A percentile compares a stretch with the other conserved stretches of the same genome.
Conservation (phyloP, 78 protist species). For the Thecamonas trahens region DNA sequence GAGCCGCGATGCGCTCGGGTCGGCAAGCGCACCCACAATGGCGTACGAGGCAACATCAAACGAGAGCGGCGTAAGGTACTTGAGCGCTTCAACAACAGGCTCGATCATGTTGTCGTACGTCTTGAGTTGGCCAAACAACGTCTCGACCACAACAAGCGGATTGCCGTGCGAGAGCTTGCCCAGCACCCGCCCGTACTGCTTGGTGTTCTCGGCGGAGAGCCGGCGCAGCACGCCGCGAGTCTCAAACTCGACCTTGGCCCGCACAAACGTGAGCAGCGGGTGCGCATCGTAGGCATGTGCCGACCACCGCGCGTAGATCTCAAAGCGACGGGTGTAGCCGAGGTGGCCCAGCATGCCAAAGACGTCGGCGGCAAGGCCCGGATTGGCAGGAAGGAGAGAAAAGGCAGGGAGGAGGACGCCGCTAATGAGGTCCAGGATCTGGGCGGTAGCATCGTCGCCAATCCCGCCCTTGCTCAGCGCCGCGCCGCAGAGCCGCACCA, state of each 20-base stretch:
- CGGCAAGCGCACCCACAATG: neutral
- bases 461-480: neutral
- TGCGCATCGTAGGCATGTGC: neutral
- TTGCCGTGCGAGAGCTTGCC: conserved; percentile 17
- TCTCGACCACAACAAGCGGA: neutral
- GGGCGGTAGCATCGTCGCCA: neutral
- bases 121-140: conserved; percentile 11
- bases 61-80: neutral
- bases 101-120: conserved; percentile 22
- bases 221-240: neutral
- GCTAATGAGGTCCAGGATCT: neutral
- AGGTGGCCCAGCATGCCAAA: neutral
- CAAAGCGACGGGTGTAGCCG: neutral
- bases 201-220: conserved; percentile 24
- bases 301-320: conserved; percentile 1
- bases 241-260: neutral
- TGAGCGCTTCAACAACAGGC: conserved; percentile 16
- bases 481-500: neutral
- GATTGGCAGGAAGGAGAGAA: neutral
- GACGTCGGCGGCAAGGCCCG: neutral
- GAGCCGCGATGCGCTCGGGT: neutral
- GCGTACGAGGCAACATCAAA: conserved; percentile 9
- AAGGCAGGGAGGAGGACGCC: conserved; percentile 7
- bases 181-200: conserved; percentile 14
- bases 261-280: neutral